Evolutionary conservation across 2,329 filamentous ascomycete species (phyloP), one percentile per base, ranked within the genome.

Genomic region (Aspergillus jensenii): DNA sequence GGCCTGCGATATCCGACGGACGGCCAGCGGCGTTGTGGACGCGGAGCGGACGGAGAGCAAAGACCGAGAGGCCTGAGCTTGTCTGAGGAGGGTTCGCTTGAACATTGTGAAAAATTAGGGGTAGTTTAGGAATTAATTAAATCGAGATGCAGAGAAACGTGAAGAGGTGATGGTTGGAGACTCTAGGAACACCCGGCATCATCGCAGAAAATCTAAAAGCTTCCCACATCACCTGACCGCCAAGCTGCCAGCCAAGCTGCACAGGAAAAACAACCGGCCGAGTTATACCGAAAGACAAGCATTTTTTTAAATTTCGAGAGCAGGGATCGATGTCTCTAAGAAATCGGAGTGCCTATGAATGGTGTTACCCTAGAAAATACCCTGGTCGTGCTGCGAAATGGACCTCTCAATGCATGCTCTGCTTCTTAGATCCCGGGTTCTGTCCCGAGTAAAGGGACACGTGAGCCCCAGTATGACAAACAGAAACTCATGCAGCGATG

Each of bases 31-130:
- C 56, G 73, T 66, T 43, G 72, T 64, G 19, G 73, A 71, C 58
- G 71, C 63, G 43, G 71, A 68, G 56, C 72, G 69, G 59, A 65
- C 58, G 52, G 73, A 67, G 41, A 75, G 62, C 43, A 67, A 64
- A 58, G 74, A 74, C 64, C 70, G 70, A 54, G 68, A 68, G 56
- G 70, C 73, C 67, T 73, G 74, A 52, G 70, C 70, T 65, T 78
- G 76, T 72, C 75, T 74, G 59, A 79, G 61, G 53, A 79, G 59
- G 55, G 73, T 69, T 66, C 74, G 72, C 64, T 76, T 73, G 66
- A 79, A 72, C 77, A 79, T 79, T 56, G 41, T 71, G 66, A 61
- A 48, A 51, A 21, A 47, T 35, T 40, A 19, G 33, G 55, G 44
- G 11, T 45, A 33, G 50, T 31, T 57, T 49, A 33, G 45, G 47